Conservation (phyloP, 345 rosid genomes). For the Pistacia integerrima region DNA sequence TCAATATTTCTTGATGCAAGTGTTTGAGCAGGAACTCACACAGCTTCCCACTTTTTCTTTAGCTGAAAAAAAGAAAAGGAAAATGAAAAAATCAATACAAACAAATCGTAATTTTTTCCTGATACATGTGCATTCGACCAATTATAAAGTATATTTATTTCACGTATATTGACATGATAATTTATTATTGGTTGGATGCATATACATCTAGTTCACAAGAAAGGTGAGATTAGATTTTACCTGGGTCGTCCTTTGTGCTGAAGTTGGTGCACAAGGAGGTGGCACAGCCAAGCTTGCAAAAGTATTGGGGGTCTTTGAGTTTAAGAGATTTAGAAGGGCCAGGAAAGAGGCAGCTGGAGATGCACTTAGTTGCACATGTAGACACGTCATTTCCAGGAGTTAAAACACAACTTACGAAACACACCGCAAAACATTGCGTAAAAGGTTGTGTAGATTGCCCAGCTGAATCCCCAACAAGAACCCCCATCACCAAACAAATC, state of each 20-base stretch:
- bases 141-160: no score
- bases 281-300: slow-evolving; percentile 56
- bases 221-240: slow-evolving; percentile 16
- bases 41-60: slow-evolving; percentile 43
- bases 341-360: slow-evolving; percentile 37
- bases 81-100: neutral
- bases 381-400: neutral
- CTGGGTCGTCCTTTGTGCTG: slow-evolving; percentile 45
- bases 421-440: slow-evolving; percentile 33
- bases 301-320: slow-evolving; percentile 8
- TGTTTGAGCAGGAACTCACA: slow-evolving; percentile 43
- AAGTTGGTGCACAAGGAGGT: slow-evolving; percentile 39
- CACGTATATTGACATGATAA: no score
- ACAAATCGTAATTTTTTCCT: neutral
- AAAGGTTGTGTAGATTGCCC: slow-evolving; percentile 29
- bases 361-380: slow-evolving; percentile 34
- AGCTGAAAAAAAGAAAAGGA: slow-evolving; percentile 16
- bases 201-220: neutral
- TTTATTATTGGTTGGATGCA: no score
- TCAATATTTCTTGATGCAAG: slow-evolving; percentile 28
- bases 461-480: slow-evolving; percentile 14
- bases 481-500: slow-evolving; percentile 18
- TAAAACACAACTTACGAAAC: slow-evolving; percentile 37
- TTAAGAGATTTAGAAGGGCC: neutral
- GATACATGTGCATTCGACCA: no score